Conservation (phyloP, 2,329 filamentous ascomycete species). For the Alternaria consortialis region DNA sequence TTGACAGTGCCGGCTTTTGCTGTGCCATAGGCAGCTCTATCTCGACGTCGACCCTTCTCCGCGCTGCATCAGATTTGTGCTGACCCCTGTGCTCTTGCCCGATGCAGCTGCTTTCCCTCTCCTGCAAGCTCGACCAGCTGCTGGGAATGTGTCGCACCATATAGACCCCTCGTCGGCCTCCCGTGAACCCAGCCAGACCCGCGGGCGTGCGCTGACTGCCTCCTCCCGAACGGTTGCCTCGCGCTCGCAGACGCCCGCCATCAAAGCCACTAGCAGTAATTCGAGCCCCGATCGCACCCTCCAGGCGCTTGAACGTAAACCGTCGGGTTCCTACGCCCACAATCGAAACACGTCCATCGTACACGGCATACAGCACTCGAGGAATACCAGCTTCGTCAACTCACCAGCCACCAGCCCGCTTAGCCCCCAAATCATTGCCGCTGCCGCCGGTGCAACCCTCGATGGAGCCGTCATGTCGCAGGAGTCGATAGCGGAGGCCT, state of each 20-base stretch:
- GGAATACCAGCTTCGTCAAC: constrained; percentile 87
- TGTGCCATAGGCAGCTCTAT: constrained; percentile 33
- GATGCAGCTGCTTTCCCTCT: constrained; percentile 51
- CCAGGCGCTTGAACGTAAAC: constrained; percentile 57
- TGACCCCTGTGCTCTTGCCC: constrained; percentile 38
- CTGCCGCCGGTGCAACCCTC: constrained; percentile 48
- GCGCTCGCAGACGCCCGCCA: constrained; percentile 55
- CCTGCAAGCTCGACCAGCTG: constrained; percentile 51
- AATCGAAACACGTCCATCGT: constrained; percentile 97
- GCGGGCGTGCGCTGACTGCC: constrained; percentile 57
- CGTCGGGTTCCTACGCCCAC: constrained; percentile 75
- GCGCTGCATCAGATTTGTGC: constrained; percentile 31
- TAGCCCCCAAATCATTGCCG: constrained; percentile 83
- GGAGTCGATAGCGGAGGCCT: constrained; percentile 50
- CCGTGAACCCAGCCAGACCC: constrained; percentile 56
- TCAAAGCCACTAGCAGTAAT: constrained; percentile 42
- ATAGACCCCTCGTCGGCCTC: constrained; percentile 45
- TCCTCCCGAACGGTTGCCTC: constrained; percentile 55
- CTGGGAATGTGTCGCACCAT: constrained; percentile 52
- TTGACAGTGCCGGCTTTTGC: constrained; percentile 25
- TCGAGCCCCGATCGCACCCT: constrained; percentile 51
- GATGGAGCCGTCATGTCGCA: constrained; percentile 54
- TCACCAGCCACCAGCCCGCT: constrained; percentile 80
- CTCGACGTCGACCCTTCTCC: constrained; percentile 27
- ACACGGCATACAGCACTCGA: constrained; percentile 89